Evolutionary conservation across 169 alveolate genomes (phyloP), one percentile per base, ranked within the genome.

Genomic region (Hepatocystis sp.): DNA sequence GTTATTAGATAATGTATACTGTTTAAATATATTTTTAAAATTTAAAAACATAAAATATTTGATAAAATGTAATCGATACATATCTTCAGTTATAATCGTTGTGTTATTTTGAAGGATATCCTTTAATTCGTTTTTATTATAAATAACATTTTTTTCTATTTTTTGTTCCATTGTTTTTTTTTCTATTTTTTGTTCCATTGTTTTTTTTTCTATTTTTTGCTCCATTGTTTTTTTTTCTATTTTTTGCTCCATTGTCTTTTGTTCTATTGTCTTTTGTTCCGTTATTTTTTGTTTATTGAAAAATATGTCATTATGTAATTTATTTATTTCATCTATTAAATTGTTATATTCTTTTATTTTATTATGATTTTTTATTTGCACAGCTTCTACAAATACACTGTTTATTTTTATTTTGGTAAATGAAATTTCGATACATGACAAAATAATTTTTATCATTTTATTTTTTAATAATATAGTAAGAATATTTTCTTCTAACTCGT

Each of bases 31-130:
- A 23, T 58, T 42, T 21, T 30, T n/a, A 60, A 60, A 56, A 52
- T 76, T 76, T 76, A 76, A 30, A 39, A 42, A 76, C 64, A 76
- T 44, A 56, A 58, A 76, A 63, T 76, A 76, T 58, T 76, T 76
- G 11, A 76, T 52, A 76, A 76, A 76, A 51, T 76, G 88, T 10
- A 76, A 51, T 13, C 78, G 56, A 27, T 76, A 58, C 42, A 49
- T 49, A 23, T 76, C 88, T 2, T 76, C 88, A 21, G 28, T 27
- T 7, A 15, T 3, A n/a, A 10, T 52, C n/a, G n/a, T n/a, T n/a
- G n/a, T n/a, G n/a, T n/a, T n/a, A n/a, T n/a, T n/a, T n/a, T n/a
- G n/a, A n/a, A n/a, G n/a, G n/a, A n/a, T n/a, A n/a, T n/a, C n/a
- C n/a, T n/a, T n/a, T n/a, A n/a, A n/a, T n/a, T n/a, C n/a, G n/a